phyloP scores from a whole-genome alignment of 306 rosid genomes.

The Ormosia emarginata region DNA sequence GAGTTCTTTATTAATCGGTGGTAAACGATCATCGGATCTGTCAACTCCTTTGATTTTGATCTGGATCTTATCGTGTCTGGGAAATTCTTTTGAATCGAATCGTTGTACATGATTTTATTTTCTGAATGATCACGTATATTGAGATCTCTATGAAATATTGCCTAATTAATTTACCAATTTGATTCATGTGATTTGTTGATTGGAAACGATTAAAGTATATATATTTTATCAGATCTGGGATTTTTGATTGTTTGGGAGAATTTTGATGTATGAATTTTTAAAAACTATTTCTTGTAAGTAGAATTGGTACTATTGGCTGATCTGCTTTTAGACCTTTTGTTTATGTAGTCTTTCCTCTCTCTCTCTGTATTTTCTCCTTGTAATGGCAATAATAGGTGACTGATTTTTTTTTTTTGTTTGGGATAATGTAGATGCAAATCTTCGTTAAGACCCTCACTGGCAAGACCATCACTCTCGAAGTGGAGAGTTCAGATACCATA shows the following conservation, averaged over 20 bases:
- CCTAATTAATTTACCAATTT: neutral
- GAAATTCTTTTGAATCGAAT: neutral
- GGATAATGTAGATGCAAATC: conserved; percentile 11
- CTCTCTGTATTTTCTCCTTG: no score
- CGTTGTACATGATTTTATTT: neutral
- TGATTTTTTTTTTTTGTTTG: neutral
- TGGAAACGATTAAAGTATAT: neutral
- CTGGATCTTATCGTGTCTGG: neutral
- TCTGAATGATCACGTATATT: neutral
- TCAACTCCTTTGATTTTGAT: neutral
- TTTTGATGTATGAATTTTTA: no score
- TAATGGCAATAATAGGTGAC: neutral
- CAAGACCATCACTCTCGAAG: conserved; percentile 21
- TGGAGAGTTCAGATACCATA: conserved; percentile 23
- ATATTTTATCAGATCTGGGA: neutral
- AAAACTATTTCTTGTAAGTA: neutral
- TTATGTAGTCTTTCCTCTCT: neutral
- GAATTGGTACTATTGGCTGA: neutral
- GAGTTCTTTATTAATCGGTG: neutral
- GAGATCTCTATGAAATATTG: neutral
- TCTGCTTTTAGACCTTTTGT: neutral
- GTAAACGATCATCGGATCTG: neutral
- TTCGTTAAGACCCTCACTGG: conserved; percentile 18
- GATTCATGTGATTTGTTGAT: neutral
- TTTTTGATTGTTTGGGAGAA: neutral